Evolutionary conservation across 495 filamentous ascomycete genomes (phyloP), one percentile per base, ranked within the genome.

Genomic region (Mycothermus thermophilus): DNA sequence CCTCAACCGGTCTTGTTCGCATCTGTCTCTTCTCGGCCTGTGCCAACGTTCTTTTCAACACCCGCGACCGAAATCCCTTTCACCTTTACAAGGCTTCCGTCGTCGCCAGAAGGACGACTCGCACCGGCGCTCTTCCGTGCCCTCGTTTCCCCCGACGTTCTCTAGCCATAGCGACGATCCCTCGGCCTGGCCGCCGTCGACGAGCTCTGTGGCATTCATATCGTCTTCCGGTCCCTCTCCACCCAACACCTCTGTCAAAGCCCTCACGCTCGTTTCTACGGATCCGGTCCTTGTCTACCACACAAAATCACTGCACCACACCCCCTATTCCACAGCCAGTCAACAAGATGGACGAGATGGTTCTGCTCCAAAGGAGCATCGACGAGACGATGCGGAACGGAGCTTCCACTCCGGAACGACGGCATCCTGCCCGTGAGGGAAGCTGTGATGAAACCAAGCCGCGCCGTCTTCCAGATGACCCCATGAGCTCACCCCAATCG

Each of bases 41-140:
- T 40, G 45, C 51, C 36, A 47, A 48, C 53, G 31, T 55, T 55
- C 57, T 57, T 46, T 55, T 54, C 30, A 42, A 50, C 26, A 36
- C 31, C 17, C 42, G 51, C 35, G 53, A 59, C 41, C 50, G 41
- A 29, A 45, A 49, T 18, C 40, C 42, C 34, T 38, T 56, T 30
- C 47, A 49, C 42, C 18, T 48, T 25, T 35, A 51, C 50, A 57
- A 51, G 48, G 55, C 51, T 23, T 26, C 36, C 32, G 41, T 54
- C 48, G 47, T 54, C 48, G 54, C 52, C 50, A 47, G 46, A 47
- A 44, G 42, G 45, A 44, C 54, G 41, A 54, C 47, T 18, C 40
- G 44, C 30, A 25, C 17, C 34, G 26, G 21, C 34, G n/a, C 43
- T 37, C 37, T 30, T 39, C 43, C 37, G 32, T 34, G 37, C 35